Evolutionary conservation across 176 grass and related monocot genomes (phyloP), one percentile per base, ranked within the genome.

Genomic region (Pontederia paniculata): DNA sequence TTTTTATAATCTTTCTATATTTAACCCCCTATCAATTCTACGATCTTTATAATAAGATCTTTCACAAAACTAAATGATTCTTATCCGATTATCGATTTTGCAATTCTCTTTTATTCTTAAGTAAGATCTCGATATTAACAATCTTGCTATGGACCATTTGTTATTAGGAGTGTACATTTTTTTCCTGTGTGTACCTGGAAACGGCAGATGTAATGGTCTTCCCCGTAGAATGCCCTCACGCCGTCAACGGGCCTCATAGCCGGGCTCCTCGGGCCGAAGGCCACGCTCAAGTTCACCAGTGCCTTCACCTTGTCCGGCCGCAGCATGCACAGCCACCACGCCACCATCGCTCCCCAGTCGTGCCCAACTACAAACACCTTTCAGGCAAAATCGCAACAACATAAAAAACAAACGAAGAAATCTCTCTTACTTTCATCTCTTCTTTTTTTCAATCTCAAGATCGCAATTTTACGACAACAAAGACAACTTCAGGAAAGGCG

Each of bases 111-210:
- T n/a, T n/a, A n/a, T n/a, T n/a, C n/a, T n/a, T n/a, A n/a, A n/a
- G n/a, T n/a, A n/a, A n/a, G n/a, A n/a, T n/a, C n/a, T n/a, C n/a
- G n/a, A n/a, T n/a, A n/a, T n/a, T n/a, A n/a, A n/a, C n/a, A n/a
- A n/a, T n/a, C n/a, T n/a, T n/a, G n/a, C n/a, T n/a, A n/a, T n/a
- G n/a, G n/a, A n/a, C n/a, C n/a, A n/a, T n/a, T n/a, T n/a, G n/a
- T n/a, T n/a, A n/a, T n/a, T n/a, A n/a, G n/a, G n/a, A n/a, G n/a
- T n/a, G n/a, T n/a, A n/a, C n/a, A n/a, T n/a, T n/a, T n/a, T n/a
- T n/a, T n/a, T n/a, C n/a, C n/a, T n/a, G n/a, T 63, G 22, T 18
- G 17, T 63, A 63, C 60, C 60, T 63, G 60, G 60, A 63, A 63
- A 10, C 18, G 60, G 44, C 60, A 63, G 9, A 63, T 47, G 17